Conservation (phyloP, 352 stramenopile genomes). For the Globisporangium cederbergense region DNA sequence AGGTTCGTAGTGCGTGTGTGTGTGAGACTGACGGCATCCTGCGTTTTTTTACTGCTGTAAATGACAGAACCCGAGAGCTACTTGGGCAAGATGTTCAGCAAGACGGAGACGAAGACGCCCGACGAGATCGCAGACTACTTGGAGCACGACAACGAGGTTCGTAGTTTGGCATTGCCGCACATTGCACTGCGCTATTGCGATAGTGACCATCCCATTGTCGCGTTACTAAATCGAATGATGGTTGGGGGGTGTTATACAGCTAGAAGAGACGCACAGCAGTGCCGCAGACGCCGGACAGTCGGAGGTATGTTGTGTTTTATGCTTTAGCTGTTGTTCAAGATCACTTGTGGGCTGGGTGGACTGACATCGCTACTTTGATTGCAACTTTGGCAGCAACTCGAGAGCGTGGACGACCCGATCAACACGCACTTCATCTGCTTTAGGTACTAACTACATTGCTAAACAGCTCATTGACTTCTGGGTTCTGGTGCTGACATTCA, state of each 20-base stretch:
- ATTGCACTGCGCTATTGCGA: no score
- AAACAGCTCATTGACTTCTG: neutral
- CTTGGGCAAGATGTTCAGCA: slow-evolving; percentile 80
- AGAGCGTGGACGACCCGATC: slow-evolving; percentile 89
- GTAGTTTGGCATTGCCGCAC: neutral
- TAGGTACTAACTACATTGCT: slow-evolving; percentile 62
- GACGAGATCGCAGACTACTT: slow-evolving; percentile 84
- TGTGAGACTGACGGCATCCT: no score
- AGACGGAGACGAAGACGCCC: slow-evolving; percentile 75
- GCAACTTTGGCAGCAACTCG: slow-evolving; percentile 58
- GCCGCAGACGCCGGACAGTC: slow-evolving; percentile 90
- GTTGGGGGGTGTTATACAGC: slow-evolving; percentile 21
- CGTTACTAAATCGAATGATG: no score
- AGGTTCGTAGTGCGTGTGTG: no score
- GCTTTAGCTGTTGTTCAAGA: neutral
- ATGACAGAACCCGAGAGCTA: slow-evolving; percentile 53
- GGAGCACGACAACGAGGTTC: slow-evolving; percentile 87
- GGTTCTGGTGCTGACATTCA: neutral
- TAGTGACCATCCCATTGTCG: no score
- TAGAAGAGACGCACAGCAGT: slow-evolving; percentile 91
- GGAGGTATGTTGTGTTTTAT: slow-evolving; percentile 32
- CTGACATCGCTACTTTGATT: neutral
- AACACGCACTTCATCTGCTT: slow-evolving; percentile 98
- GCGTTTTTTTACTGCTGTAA: neutral
- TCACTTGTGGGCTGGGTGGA: neutral